These are phyloP conservation scores for Coemansia sp. DNA, from an alignment of 371 early-diverging fungal genomes.

Conservation along the genomic window DNA sequence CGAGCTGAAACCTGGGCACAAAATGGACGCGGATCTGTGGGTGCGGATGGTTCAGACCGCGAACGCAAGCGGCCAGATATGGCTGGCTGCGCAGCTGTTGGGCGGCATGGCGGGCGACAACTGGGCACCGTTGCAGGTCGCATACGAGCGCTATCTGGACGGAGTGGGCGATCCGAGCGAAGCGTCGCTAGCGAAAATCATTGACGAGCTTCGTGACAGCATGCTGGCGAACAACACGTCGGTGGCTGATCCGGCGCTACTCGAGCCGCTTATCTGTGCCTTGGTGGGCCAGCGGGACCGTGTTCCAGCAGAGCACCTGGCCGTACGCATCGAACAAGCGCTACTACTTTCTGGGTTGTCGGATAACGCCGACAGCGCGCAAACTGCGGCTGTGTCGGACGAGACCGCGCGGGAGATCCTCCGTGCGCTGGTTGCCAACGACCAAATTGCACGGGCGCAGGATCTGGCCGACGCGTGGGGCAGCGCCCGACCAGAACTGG, in stretches of 20 bases:
- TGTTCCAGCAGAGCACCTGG: neutral
- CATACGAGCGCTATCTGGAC: constrained; percentile 17
- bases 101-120: constrained; percentile 23
- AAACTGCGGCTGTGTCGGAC: constrained; percentile 14
- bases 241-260: neutral
- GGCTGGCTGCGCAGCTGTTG: constrained; percentile 31
- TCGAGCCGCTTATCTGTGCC: constrained; percentile 23
- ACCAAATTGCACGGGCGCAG: constrained; percentile 33
- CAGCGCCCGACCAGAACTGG: constrained; percentile 15
- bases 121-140: constrained; percentile 18
- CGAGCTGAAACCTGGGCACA: neutral
- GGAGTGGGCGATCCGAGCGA: constrained; percentile 9
- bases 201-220: constrained; percentile 1
- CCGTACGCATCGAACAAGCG: constrained; percentile 30
- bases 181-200: constrained; percentile 2
- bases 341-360: constrained; percentile 13
- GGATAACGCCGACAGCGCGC: neutral
- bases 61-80: constrained; percentile 13
- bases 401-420: constrained; percentile 22
- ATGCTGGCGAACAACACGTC: neutral
- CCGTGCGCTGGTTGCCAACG: constrained; percentile 17
- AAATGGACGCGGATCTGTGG: constrained; percentile 11
- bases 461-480: constrained; percentile 31
- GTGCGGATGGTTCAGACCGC: constrained; percentile 1
- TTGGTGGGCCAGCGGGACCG: constrained; percentile 1